phyloP scores from a whole-genome alignment of 176 grass and related monocot species.

The Musa acuminata region DNA sequence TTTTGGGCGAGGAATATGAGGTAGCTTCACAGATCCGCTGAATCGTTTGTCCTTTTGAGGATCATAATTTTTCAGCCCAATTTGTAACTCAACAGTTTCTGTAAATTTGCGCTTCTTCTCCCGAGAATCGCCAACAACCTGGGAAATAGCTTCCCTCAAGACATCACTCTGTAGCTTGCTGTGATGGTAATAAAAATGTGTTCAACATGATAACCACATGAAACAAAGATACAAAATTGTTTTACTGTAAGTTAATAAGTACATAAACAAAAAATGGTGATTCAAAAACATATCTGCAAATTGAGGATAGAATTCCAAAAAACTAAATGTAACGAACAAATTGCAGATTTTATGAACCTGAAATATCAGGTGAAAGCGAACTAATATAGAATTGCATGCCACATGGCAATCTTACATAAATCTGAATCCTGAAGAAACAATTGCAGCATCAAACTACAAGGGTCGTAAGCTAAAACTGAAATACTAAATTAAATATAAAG shows the following conservation, averaged over 20 bases:
- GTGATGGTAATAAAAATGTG: not conserved
- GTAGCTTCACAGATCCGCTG: slow-evolving; percentile 23
- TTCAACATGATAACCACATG: not conserved
- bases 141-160: slow-evolving; percentile 24
- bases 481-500: no score
- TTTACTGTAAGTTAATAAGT: not conserved
- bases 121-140: slow-evolving; percentile 6
- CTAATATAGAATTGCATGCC: no score
- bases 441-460: no score
- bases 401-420: no score
- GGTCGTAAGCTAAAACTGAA: no score
- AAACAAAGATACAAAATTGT: not conserved
- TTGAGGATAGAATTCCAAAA: not conserved
- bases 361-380: no score
- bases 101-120: slow-evolving; percentile 27
- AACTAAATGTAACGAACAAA: no score
- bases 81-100: slow-evolving; percentile 24
- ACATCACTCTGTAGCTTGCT: slow-evolving; percentile 27
- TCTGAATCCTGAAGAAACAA: no score
- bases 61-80: slow-evolving; percentile 29
- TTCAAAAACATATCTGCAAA: not conserved
- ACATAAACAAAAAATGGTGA: not conserved
- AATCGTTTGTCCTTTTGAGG: slow-evolving; percentile 29
- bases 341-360: no score
- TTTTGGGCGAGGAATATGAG: slow-evolving; percentile 28